Evolutionary conservation across 164 flowering plant genomes (phyloP), one percentile per base, ranked within the genome.

Genomic region (Stephania yunnanensis): DNA sequence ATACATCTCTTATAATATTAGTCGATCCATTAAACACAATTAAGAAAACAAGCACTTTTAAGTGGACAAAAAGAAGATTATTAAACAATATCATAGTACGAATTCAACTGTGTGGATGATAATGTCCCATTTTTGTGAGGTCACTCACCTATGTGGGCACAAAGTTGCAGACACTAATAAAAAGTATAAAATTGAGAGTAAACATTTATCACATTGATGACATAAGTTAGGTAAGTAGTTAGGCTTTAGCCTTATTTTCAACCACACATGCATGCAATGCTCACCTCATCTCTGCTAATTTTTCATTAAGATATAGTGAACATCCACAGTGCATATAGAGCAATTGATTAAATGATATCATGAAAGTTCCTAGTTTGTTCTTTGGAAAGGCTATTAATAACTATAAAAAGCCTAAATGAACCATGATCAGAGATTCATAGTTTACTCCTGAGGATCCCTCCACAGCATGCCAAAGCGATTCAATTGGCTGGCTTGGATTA

Each of bases 151-250:
- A 48, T 8, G 53, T 48, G 53, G 53, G 53, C 53, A 48, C 42
- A 1, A 48, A 48, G 53, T 48, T 50, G 55, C 55, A 8, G 55
- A 10, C 55, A 9, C 55, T 4, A 50, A 50, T 4, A 7, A 50
- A 50, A 50, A 67, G 30, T 30, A 67, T 22, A 5, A 11, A 50
- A 48, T 2, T 3, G 6, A 50, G 12, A 10, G 55, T 9, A 50
- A 7, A 50, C 55, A 50, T 50, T 50, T 1, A 50, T 8, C 42
- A 67, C 30, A 29, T 53, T 70, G 72, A 70, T 70, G 55, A 7
- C 15, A 11, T 15, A 70, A 70, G 25, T 70, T 70, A 70, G 72
- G 72, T 46, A 36, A 46, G 46, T 70, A 11, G 55, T 46, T 70
- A 45, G 72, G 72, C 45, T 70, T 48, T 50, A 10, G 55, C 15